Conservation (phyloP, 1,284 basidiomycete species). For the Porodaedalea pini region DNA sequence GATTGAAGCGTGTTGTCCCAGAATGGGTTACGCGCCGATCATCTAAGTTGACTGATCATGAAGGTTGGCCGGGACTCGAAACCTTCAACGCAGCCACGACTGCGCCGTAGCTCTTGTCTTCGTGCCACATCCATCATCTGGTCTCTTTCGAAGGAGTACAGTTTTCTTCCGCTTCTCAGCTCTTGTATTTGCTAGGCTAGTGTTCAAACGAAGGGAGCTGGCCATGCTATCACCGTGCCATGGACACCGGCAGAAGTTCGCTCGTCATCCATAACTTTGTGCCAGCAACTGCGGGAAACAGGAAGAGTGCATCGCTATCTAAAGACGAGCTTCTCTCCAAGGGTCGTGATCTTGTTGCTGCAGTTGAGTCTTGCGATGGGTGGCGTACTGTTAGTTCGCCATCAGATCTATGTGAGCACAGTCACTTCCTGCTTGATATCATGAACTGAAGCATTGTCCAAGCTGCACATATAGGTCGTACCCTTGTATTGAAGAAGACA, state of each 20-base stretch:
- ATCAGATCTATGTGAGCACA: neutral
- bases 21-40: neutral
- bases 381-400: slow-evolving; percentile 4
- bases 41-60: no score
- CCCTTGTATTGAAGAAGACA: neutral
- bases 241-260: neutral
- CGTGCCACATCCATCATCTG: no score
- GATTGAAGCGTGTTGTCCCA: neutral
- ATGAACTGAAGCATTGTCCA: neutral
- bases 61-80: no score
- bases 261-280: slow-evolving; percentile 12
- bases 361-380: neutral
- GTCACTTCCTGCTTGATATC: neutral
- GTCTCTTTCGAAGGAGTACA: no score
- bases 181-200: neutral
- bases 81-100: no score
- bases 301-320: neutral
- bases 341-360: slow-evolving; percentile 7
- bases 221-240: slow-evolving; percentile 7
- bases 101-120: no score
- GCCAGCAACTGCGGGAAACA: neutral
- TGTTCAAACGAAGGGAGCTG: neutral
- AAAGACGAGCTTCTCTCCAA: slow-evolving; percentile 9
- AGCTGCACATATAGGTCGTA: neutral
- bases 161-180: neutral